A percentile compares a stretch with the other conserved stretches of the same genome.
phyloP scores from a whole-genome alignment of 768 basidiomycete species.

The Tubosaeta brunneosetosa region DNA sequence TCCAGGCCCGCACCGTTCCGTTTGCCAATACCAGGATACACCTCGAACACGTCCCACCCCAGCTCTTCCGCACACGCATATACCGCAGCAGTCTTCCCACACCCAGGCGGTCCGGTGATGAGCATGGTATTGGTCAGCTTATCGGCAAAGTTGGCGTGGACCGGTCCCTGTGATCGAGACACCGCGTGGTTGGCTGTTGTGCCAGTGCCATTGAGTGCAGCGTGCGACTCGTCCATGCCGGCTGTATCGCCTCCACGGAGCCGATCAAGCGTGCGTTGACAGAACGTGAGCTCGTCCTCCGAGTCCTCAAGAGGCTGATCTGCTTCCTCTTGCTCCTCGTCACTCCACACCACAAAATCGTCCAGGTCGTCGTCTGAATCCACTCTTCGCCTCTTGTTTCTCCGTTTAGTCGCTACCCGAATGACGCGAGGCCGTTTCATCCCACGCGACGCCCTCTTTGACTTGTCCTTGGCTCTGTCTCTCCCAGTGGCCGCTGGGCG shows the following conservation, averaged over 20 bases:
- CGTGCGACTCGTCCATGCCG: not conserved
- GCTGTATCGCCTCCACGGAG: constrained; percentile 9
- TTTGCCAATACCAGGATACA: constrained; percentile 92
- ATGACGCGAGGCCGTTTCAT: constrained; percentile 58
- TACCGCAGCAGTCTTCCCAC: constrained; percentile 88
- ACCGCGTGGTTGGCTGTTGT: constrained; percentile 5
- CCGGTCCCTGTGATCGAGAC: constrained; percentile 8
- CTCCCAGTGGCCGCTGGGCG: constrained; percentile 3
- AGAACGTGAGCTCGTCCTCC: constrained; percentile 32
- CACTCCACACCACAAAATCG: constrained; percentile 51
- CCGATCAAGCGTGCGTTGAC: constrained; percentile 19
- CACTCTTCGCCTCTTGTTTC: constrained; percentile 51
- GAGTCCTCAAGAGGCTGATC: constrained; percentile 37
- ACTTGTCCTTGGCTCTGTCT: constrained; percentile 19
- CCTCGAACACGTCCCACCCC: constrained; percentile 95
- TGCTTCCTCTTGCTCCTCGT: constrained; percentile 26
- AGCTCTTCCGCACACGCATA: constrained; percentile 94
- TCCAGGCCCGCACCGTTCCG: constrained; percentile 76
- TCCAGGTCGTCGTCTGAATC: constrained; percentile 53
- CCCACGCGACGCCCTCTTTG: constrained; percentile 32
- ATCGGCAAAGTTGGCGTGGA: constrained; percentile 32
- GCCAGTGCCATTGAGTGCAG: constrained; percentile 1
- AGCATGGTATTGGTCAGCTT: constrained; percentile 83
- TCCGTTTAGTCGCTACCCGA: constrained; percentile 44
- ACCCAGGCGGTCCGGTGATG: constrained; percentile 74